Base-by-base conservation (phyloP, 345 rosid species). In the Citrus cavaleriei region DNA sequence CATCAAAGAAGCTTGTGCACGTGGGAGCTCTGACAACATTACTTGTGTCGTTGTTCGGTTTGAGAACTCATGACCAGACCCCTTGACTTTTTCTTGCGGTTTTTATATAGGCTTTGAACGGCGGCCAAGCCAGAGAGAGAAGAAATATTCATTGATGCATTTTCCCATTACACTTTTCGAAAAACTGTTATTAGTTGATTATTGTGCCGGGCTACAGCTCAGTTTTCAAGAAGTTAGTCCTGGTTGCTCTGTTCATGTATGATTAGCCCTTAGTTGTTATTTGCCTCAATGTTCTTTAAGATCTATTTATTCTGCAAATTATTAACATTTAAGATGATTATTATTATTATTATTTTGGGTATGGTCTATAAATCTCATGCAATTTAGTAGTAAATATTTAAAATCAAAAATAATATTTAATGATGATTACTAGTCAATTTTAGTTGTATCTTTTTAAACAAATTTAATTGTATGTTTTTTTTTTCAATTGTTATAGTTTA, bases 21-120 rank as follows among this genome's bases (percentile, higher is more conserved):
- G 81, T 32, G 91, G 91, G 42, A 88, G 91, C 78, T 79, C 89
- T 6, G 91, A 88, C 77, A 88, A 88, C 83, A 88, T 88, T 73
- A 88, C 91, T 19, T 88, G 89, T 38, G 83, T 88, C 0, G 75
- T 88, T 16, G 89, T 86, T 61, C 79, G 89, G 38, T 86, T 88
- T 72, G 83, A 85, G 30, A 77, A 69, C 70, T 70, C 80, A 4
- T 86, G 71, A 82, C 63, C 55, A 4, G 65, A 35, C 62, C 16
- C 10, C 14, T 32, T 9, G 32, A 21, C 34, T 42, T 40, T 35
- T 1, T 24, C 68, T 38, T 57, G 62, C 22, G 8, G 74, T 10
- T 68, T 68, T 77, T 10, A 10, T 54, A 19, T 54, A 30, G 66
- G 24, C 81, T 28, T 66, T 40, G 13, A 73, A 16, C 35, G 42